Evolutionary conservation across 2,329 filamentous ascomycete species (phyloP).

Genomic region (Thelonectria olida): DNA sequence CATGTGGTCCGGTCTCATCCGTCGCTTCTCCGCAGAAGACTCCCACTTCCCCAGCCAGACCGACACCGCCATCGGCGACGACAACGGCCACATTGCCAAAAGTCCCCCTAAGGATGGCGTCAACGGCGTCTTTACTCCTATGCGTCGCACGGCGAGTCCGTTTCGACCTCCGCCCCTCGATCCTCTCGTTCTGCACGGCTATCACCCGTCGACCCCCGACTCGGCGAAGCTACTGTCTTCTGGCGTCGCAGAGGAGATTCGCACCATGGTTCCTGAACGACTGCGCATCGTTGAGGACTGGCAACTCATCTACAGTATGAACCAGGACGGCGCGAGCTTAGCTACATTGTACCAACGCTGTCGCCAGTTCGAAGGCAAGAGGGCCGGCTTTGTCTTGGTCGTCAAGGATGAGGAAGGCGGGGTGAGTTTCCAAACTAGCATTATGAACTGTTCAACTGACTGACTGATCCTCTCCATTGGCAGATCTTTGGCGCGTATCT

Average conservation of each 20-base stretch:
- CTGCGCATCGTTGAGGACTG: slow-evolving; percentile 89
- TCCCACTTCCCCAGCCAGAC: slow-evolving; percentile 42
- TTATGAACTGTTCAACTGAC: slow-evolving; percentile 23
- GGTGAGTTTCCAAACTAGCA: slow-evolving; percentile 57
- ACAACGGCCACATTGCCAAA: slow-evolving; percentile 13
- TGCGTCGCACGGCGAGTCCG: slow-evolving; percentile 72
- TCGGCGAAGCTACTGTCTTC: slow-evolving; percentile 74
- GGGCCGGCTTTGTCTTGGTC: slow-evolving; percentile 90
- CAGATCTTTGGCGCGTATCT: slow-evolving; percentile 93
- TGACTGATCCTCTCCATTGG: slow-evolving; percentile 8
- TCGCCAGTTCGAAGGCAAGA: slow-evolving; percentile 70
- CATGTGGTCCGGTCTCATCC: slow-evolving; percentile 71
- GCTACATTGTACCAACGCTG: slow-evolving; percentile 86
- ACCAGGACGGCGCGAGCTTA: slow-evolving; percentile 89
- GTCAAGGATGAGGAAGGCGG: slow-evolving; percentile 80
- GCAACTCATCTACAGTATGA: slow-evolving; percentile 87
- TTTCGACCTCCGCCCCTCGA: slow-evolving; percentile 91
- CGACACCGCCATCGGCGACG: slow-evolving; percentile 35
- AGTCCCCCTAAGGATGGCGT: slow-evolving; percentile 54
- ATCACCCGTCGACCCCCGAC: slow-evolving; percentile 65
- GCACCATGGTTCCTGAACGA: slow-evolving; percentile 85
- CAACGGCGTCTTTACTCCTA: slow-evolving; percentile 64
- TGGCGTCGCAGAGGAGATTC: slow-evolving; percentile 89
- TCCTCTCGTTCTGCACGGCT: slow-evolving; percentile 76
- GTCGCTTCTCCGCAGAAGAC: slow-evolving; percentile 68